Evolutionary conservation across 768 basidiomycete species (phyloP).

Genomic region (Crucibulum laeve): DNA sequence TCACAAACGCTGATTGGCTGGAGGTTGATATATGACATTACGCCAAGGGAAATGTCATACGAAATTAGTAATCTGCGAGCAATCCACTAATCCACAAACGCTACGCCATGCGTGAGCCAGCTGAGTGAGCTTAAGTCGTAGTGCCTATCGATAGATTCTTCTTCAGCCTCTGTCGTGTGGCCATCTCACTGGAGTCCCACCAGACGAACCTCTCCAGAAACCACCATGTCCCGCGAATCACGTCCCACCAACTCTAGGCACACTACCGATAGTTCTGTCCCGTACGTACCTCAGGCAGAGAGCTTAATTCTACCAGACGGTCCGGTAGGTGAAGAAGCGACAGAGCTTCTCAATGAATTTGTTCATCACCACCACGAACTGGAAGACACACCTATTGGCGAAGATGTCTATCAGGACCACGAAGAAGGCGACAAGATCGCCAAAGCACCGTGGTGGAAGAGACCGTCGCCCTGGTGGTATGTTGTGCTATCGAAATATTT

Average conservation of each 20-base stretch:
- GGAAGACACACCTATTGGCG: constrained; percentile 22
- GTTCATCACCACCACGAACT: constrained; percentile 31
- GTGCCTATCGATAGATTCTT: too few species aligned
- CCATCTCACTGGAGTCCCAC: not conserved
- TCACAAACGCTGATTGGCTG: too few species aligned
- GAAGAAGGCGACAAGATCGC: constrained; percentile 17
- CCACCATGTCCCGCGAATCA: constrained; percentile 11
- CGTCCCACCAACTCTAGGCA: constrained; percentile 10
- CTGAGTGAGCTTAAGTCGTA: too few species aligned
- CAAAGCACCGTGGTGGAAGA: constrained; percentile 67
- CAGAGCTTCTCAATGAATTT: constrained; percentile 43
- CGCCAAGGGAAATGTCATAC: too few species aligned
- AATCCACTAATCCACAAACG: too few species aligned
- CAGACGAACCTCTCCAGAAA: not conserved
- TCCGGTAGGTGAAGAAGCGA: constrained; percentile 37
- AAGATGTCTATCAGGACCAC: constrained; percentile 22
- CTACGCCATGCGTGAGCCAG: too few species aligned
- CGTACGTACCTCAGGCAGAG: constrained; percentile 27
- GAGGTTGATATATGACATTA: too few species aligned
- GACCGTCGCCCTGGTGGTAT: constrained; percentile 72
- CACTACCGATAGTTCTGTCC: constrained; percentile 10
- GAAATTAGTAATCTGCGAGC: too few species aligned
- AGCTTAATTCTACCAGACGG: constrained; percentile 40
- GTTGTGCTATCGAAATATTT: constrained; percentile 12
- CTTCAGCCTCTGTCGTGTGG: not conserved